These are phyloP conservation scores for Colletotrichum spinosum DNA, from an alignment of 2,329 filamentous ascomycete genomes.

Conservation along the genomic window DNA sequence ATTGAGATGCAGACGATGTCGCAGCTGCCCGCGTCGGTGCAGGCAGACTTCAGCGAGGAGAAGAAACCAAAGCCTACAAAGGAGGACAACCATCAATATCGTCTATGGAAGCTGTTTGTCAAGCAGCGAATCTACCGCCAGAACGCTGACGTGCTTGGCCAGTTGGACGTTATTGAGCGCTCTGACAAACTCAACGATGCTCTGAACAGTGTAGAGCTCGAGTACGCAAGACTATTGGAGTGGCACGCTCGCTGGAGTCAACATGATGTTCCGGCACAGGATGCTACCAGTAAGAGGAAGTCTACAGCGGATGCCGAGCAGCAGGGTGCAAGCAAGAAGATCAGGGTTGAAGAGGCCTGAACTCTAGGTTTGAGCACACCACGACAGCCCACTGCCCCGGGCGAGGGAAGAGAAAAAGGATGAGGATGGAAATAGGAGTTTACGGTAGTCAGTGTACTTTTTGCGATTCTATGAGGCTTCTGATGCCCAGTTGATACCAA, in stretches of 20 bases:
- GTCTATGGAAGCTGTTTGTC: conserved; percentile 79
- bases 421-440: conserved; percentile 23
- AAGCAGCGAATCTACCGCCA: conserved; percentile 83
- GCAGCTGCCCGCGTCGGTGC: conserved; percentile 65
- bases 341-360: conserved; percentile 48
- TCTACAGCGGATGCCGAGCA: conserved; percentile 44
- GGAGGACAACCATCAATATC: conserved; percentile 71
- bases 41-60: conserved; percentile 60
- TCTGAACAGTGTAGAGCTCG: conserved; percentile 74
- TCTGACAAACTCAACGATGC: conserved; percentile 79
- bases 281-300: conserved; percentile 60
- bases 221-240: conserved; percentile 76
- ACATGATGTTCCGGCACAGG: conserved; percentile 40
- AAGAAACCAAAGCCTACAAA: conserved; percentile 59
- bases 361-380: not conserved
- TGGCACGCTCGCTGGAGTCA: conserved; percentile 54
- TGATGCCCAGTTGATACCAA: conserved; percentile 34
- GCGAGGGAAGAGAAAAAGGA: not conserved
- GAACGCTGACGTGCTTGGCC: conserved; percentile 77
- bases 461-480: conserved; percentile 29
- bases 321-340: conserved; percentile 57
- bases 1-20: conserved; percentile 81
- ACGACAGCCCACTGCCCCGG: not conserved
- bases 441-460: conserved; percentile 12
- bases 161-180: conserved; percentile 76